Conservation (phyloP, 2,329 filamentous ascomycete genomes). For the Leptosphaerulina australis region DNA sequence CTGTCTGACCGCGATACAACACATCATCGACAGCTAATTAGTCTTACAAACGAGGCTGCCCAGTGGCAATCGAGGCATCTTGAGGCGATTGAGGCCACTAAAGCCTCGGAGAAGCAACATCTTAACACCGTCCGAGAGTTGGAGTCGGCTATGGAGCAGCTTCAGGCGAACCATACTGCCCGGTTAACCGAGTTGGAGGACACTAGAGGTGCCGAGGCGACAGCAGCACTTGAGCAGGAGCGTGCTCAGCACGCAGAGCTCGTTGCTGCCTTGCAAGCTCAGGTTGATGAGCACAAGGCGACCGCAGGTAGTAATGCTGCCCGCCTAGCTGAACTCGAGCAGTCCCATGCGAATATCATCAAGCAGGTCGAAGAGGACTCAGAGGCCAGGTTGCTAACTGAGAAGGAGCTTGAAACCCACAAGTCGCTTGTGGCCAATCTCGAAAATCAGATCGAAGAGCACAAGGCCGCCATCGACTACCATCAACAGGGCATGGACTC, state of each 20-base stretch:
- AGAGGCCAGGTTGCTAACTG: slow-evolving; percentile 63
- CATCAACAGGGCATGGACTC: slow-evolving; percentile 61
- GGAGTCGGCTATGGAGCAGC: slow-evolving; percentile 62
- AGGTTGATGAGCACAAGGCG: slow-evolving; percentile 81
- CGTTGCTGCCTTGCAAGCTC: slow-evolving; percentile 66
- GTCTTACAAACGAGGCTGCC: slow-evolving; percentile 73
- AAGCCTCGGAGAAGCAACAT: slow-evolving; percentile 74
- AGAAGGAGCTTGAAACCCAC: slow-evolving; percentile 59
- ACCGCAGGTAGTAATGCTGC: slow-evolving; percentile 71
- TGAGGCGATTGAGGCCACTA: slow-evolving; percentile 71
- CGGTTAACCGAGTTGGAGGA: slow-evolving; percentile 41
- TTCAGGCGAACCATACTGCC: slow-evolving; percentile 44
- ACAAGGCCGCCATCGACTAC: slow-evolving; percentile 61
- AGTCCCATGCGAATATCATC: slow-evolving; percentile 69
- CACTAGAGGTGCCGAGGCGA: slow-evolving; percentile 34
- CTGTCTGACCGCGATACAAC: slow-evolving; percentile 31
- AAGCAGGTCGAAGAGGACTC: slow-evolving; percentile 71
- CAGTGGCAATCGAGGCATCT: slow-evolving; percentile 80
- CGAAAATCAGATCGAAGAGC: slow-evolving; percentile 62
- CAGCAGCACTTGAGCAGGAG: slow-evolving; percentile 49
- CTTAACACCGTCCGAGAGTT: slow-evolving; percentile 74
- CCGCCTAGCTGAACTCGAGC: slow-evolving; percentile 76
- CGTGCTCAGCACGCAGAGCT: slow-evolving; percentile 57
- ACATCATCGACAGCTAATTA: slow-evolving; percentile 65
- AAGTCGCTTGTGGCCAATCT: slow-evolving; percentile 60